phyloP scores from a whole-genome alignment of 768 basidiomycete species.

The Arthromyces matolae region DNA sequence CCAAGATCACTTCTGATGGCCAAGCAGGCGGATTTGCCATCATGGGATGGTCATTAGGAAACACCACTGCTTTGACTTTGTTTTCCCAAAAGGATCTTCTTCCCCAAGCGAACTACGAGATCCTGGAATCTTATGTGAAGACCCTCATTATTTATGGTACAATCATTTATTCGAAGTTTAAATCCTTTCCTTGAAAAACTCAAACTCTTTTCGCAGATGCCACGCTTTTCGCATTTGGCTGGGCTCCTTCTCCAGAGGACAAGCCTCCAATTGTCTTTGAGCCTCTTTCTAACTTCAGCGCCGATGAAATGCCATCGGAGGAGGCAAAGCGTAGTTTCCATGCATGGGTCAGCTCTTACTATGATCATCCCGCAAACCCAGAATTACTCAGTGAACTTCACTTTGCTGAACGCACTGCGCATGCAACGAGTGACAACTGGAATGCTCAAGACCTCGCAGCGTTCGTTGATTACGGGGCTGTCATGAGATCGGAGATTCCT shows the following conservation, averaged over 20 bases:
- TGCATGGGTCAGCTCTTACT: slow-evolving; percentile 29
- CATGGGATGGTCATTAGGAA: slow-evolving; percentile 38
- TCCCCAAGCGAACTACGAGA: slow-evolving; percentile 15
- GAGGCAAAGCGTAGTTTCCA: slow-evolving; percentile 20
- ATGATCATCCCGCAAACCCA: slow-evolving; percentile 20
- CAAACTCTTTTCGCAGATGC: too few relatives aligned
- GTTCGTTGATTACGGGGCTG: slow-evolving; percentile 16
- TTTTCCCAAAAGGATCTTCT: slow-evolving; percentile 23
- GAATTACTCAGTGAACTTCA: slow-evolving; percentile 20
- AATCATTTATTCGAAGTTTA: slow-evolving; percentile 6
- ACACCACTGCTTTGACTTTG: slow-evolving; percentile 23
- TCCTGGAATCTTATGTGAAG: slow-evolving; percentile 27
- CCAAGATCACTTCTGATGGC: slow-evolving; percentile 21
- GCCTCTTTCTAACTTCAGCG: background rate
- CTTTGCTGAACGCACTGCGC: slow-evolving; percentile 15
- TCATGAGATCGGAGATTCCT: slow-evolving; percentile 16
- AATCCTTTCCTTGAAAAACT: background rate
- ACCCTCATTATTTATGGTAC: slow-evolving; percentile 32
- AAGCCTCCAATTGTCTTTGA: slow-evolving; percentile 14
- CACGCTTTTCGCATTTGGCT: slow-evolving; percentile 27
- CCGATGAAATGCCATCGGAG: slow-evolving; percentile 9
- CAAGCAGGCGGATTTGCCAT: slow-evolving; percentile 31
- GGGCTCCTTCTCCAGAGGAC: slow-evolving; percentile 15
- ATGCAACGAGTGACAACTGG: slow-evolving; percentile 17
- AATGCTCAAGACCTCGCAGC: slow-evolving; percentile 17